A percentile compares a stretch with the other conserved stretches of the same genome.
Conservation (phyloP, 768 basidiomycete genomes). For the Amanita muscaria region DNA sequence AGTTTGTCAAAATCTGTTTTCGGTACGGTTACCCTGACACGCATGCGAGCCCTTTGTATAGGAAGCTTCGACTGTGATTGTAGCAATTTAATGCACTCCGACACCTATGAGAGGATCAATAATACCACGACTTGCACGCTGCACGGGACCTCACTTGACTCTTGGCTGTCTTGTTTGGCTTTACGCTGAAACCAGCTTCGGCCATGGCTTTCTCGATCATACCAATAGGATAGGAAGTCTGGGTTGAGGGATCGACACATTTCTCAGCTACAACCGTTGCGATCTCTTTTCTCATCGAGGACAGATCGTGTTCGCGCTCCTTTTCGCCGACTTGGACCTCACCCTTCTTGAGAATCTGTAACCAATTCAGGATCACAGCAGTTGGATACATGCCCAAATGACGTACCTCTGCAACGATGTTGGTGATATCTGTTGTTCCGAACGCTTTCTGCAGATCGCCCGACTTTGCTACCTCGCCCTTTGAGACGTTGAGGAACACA, state of each 20-base stretch:
- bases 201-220: slow-evolving; percentile 98
- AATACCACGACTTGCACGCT: background rate
- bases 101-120: slow-evolving; percentile 45
- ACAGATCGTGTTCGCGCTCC: slow-evolving; percentile 86
- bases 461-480: slow-evolving; percentile 86
- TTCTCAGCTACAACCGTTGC: slow-evolving; percentile 92
- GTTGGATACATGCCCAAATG: background rate
- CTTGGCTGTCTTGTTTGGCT: slow-evolving; percentile 85
- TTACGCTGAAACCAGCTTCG: slow-evolving; percentile 89
- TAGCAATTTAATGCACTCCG: slow-evolving; percentile 79
- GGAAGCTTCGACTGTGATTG: slow-evolving; percentile 81
- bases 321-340: slow-evolving; percentile 97
- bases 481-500: slow-evolving; percentile 93
- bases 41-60: slow-evolving; percentile 91
- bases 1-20: slow-evolving; percentile 54
- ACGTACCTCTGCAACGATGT: slow-evolving; percentile 74
- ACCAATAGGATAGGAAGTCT: slow-evolving; percentile 84
- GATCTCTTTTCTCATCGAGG: slow-evolving; percentile 78
- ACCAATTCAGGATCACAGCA: background rate
- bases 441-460: slow-evolving; percentile 92
- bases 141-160: slow-evolving; percentile 57
- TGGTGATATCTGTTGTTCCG: slow-evolving; percentile 59
- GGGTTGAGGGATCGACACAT: slow-evolving; percentile 88
- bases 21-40: slow-evolving; percentile 76
- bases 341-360: slow-evolving; percentile 87